Evolutionary conservation across 2,329 filamentous ascomycete species (phyloP).

Genomic region (Pleomassaria siparia): DNA sequence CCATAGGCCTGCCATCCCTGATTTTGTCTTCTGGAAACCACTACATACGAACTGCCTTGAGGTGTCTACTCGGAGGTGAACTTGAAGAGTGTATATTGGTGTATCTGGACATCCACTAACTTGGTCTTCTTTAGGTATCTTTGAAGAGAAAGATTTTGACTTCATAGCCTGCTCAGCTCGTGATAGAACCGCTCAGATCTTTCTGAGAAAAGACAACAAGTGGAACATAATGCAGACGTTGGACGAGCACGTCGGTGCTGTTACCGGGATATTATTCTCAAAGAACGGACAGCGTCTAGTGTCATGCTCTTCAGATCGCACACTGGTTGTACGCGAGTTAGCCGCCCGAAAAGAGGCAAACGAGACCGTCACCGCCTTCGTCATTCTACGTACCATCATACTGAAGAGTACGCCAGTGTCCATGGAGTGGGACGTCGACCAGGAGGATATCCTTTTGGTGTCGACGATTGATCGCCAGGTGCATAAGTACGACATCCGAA

Average conservation of each 20-base stretch:
- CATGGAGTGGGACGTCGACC: slow-evolving; percentile 70
- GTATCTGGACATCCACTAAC: not conserved
- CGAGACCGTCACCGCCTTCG: slow-evolving; percentile 68
- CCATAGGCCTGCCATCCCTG: no score
- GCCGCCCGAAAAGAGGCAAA: slow-evolving; percentile 66
- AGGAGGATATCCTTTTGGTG: slow-evolving; percentile 56
- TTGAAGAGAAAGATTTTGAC: slow-evolving; percentile 63
- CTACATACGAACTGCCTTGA: not conserved
- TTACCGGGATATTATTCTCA: slow-evolving; percentile 75
- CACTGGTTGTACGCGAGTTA: slow-evolving; percentile 78
- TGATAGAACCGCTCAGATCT: slow-evolving; percentile 93
- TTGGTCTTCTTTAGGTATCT: slow-evolving; percentile 46
- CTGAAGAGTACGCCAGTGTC: slow-evolving; percentile 86
- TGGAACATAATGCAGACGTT: slow-evolving; percentile 88
- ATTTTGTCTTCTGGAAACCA: not conserved
- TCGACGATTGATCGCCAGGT: slow-evolving; percentile 66
- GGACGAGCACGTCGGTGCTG: slow-evolving; percentile 85
- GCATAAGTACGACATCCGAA: slow-evolving; percentile 62
- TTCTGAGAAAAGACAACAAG: slow-evolving; percentile 59
- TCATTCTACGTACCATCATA: slow-evolving; percentile 75
- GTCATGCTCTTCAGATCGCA: slow-evolving; percentile 86
- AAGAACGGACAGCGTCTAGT: slow-evolving; percentile 71
- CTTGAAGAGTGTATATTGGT: not conserved
- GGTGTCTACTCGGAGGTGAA: not conserved
- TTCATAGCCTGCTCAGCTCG: slow-evolving; percentile 82